phyloP scores from a whole-genome alignment of 768 basidiomycete genomes.

The Boletus vinaceobasis region DNA sequence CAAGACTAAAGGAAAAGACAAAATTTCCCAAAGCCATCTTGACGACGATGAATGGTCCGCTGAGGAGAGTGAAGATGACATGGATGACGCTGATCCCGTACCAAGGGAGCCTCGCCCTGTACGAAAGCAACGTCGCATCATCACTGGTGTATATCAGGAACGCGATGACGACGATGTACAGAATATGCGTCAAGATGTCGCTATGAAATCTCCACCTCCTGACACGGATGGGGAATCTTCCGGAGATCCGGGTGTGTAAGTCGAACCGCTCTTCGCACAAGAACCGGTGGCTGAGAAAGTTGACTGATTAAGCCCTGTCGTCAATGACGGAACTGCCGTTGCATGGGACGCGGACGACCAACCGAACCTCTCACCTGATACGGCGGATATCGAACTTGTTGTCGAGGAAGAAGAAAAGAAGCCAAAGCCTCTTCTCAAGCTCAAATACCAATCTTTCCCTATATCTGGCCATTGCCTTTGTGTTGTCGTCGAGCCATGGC shows the following conservation, averaged over 20 bases:
- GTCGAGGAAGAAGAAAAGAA: slow-evolving; percentile 63
- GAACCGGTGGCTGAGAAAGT: neutral
- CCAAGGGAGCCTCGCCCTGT: slow-evolving; percentile 26
- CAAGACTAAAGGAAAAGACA: slow-evolving; percentile 40
- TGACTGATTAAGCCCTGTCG: neutral
- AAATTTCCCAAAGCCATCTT: slow-evolving; percentile 22
- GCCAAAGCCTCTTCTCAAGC: slow-evolving; percentile 63
- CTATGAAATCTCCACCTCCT: slow-evolving; percentile 12
- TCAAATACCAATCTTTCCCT: slow-evolving; percentile 67
- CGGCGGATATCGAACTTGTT: slow-evolving; percentile 38
- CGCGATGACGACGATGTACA: slow-evolving; percentile 18
- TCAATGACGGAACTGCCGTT: neutral
- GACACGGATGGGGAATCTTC: neutral
- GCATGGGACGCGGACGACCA: neutral
- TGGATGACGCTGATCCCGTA: slow-evolving; percentile 10
- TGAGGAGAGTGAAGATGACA: slow-evolving; percentile 20
- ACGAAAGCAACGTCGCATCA: slow-evolving; percentile 29
- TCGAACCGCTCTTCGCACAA: neutral
- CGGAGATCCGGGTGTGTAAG: slow-evolving; percentile 3
- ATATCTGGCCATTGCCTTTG: slow-evolving; percentile 74
- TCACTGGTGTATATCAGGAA: slow-evolving; percentile 26
- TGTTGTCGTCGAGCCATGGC: slow-evolving; percentile 82
- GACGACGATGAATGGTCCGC: slow-evolving; percentile 23
- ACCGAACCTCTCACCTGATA: neutral
- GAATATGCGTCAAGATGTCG: slow-evolving; percentile 9